A percentile compares a stretch with the other conserved stretches of the same genome.
phyloP scores from a whole-genome alignment of 805 yeast species.

The Limtongozyma cylindracea region DNA sequence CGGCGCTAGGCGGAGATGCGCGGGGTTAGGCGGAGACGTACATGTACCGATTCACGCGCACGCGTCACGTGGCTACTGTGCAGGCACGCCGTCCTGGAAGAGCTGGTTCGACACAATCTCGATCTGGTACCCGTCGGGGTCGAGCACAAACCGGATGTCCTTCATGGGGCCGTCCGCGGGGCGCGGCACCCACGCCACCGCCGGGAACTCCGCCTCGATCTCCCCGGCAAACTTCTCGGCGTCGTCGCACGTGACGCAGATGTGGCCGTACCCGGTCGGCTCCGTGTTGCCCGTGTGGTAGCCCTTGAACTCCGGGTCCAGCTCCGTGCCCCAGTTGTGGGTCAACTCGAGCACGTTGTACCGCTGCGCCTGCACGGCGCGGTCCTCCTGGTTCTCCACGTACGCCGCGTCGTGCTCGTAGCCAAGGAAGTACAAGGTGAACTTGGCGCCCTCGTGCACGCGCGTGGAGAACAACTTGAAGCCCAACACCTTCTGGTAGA shows the following conservation, averaged over 20 bases:
- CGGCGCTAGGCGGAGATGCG: too few species aligned
- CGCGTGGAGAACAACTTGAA: constrained; percentile 39
- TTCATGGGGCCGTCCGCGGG: constrained; percentile 30
- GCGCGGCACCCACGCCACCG: constrained; percentile 20
- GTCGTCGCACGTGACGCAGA: constrained; percentile 45
- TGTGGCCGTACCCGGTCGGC: constrained; percentile 66
- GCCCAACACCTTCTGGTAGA: constrained; percentile 62
- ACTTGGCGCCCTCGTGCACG: constrained; percentile 44
- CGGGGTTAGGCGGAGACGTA: too few species aligned
- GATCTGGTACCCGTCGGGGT: constrained; percentile 79
- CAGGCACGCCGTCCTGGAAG: constrained; percentile 3
- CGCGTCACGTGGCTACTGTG: constrained; percentile 3
- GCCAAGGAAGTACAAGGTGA: constrained; percentile 71
- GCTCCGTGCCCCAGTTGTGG: constrained; percentile 89
- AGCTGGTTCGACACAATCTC: constrained; percentile 31
- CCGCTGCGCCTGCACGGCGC: constrained; percentile 1
- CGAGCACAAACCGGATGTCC: constrained; percentile 47
- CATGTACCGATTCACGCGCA: too few species aligned
- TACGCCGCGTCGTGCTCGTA: constrained; percentile 23
- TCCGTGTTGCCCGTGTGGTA: constrained; percentile 63
- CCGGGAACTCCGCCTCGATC: constrained; percentile 11
- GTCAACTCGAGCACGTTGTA: constrained; percentile 76
- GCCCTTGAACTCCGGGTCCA: constrained; percentile 36
- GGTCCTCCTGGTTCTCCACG: constrained; percentile 13
- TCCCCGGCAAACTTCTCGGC: constrained; percentile 29